phyloP scores from a whole-genome alignment of 805 yeast species.

The Suhomyces emberorum region DNA sequence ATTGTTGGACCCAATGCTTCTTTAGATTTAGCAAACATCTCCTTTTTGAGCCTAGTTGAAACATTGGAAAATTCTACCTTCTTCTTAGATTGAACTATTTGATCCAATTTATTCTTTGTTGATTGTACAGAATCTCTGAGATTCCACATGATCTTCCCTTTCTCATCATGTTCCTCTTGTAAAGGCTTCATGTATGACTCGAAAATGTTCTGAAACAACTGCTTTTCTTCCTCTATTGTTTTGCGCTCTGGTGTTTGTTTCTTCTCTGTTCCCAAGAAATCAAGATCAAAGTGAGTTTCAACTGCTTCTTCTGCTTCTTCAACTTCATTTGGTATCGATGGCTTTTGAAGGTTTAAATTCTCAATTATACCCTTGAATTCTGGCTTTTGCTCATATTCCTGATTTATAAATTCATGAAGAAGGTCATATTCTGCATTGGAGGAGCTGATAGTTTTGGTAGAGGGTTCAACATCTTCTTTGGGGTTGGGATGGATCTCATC shows the following conservation, averaged over 20 bases:
- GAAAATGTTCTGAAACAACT: conserved; percentile 23
- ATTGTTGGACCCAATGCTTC: conserved; percentile 21
- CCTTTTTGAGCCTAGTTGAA: conserved; percentile 10
- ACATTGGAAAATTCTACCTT: conserved; percentile 8
- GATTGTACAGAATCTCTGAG: conserved; percentile 8
- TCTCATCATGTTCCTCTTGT: conserved; percentile 4
- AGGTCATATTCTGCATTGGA: conserved; percentile 8
- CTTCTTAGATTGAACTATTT: conserved; percentile 6
- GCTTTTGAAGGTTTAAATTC: conserved; percentile 9
- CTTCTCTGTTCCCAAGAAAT: conserved; percentile 8
- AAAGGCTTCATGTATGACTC: conserved; percentile 20
- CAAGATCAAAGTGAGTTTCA: conserved; percentile 13
- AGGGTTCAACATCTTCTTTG: too few relatives aligned
- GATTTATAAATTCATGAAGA: conserved; percentile 11
- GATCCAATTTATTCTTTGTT: conserved; percentile 4
- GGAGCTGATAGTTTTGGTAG: too few relatives aligned
- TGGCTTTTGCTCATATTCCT: conserved; percentile 6
- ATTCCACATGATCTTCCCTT: conserved; percentile 8
- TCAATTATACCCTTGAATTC: conserved; percentile 3
- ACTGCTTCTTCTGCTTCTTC: conserved; percentile 12
- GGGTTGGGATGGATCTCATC: too few relatives aligned
- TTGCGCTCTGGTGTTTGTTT: conserved; percentile 1
- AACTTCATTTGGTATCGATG: too few relatives aligned
- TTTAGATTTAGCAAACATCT: conserved; percentile 14
- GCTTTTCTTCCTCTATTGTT: conserved; percentile 19